Percentiles rank a stretch among this genome's conserved stretches.
Conservation (phyloP, 768 basidiomycete species). For the Pisolithus albus region DNA sequence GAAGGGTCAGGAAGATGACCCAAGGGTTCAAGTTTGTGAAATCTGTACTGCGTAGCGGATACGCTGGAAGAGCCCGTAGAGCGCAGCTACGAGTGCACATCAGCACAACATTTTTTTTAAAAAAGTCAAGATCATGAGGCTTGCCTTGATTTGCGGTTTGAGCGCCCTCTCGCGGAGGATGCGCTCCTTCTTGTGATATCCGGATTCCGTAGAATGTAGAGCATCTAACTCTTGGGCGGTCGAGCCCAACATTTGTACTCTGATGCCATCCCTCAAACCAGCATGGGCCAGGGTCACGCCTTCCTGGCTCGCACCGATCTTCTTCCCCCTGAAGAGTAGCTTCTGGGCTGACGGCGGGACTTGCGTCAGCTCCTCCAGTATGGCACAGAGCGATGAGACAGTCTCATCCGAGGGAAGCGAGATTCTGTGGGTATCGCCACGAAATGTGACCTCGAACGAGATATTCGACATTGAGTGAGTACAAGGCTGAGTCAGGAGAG, state of each 20-base stretch:
- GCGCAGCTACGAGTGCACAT: slow-evolving; percentile 36
- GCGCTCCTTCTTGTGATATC: slow-evolving; percentile 48
- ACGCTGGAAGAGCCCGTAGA: slow-evolving; percentile 41
- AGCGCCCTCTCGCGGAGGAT: slow-evolving; percentile 54
- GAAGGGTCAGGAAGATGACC: slow-evolving; percentile 58
- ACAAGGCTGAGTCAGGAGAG: too few relatives aligned
- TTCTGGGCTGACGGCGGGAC: slow-evolving; percentile 67
- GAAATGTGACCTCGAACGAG: slow-evolving; percentile 33
- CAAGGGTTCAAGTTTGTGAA: slow-evolving; percentile 59
- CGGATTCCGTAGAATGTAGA: slow-evolving; percentile 49
- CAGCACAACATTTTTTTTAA: too few relatives aligned
- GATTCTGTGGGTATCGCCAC: slow-evolving; percentile 43
- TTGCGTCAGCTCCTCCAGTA: slow-evolving; percentile 55
- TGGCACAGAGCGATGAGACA: slow-evolving; percentile 43
- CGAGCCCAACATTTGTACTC: slow-evolving; percentile 65
- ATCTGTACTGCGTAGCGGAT: slow-evolving; percentile 44
- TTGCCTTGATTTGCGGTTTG: slow-evolving; percentile 54
- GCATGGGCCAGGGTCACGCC: slow-evolving; percentile 33
- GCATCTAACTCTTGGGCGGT: slow-evolving; percentile 52
- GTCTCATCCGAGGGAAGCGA: slow-evolving; percentile 44
- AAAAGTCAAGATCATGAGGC: slow-evolving; percentile 8
- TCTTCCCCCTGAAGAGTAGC: slow-evolving; percentile 67
- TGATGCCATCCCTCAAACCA: slow-evolving; percentile 60
- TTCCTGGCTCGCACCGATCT: slow-evolving; percentile 19
- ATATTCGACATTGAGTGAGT: slow-evolving; percentile 2